Evolutionary conservation across 768 basidiomycete species (phyloP).

Genomic region (Hypsizygus marmoreus): DNA sequence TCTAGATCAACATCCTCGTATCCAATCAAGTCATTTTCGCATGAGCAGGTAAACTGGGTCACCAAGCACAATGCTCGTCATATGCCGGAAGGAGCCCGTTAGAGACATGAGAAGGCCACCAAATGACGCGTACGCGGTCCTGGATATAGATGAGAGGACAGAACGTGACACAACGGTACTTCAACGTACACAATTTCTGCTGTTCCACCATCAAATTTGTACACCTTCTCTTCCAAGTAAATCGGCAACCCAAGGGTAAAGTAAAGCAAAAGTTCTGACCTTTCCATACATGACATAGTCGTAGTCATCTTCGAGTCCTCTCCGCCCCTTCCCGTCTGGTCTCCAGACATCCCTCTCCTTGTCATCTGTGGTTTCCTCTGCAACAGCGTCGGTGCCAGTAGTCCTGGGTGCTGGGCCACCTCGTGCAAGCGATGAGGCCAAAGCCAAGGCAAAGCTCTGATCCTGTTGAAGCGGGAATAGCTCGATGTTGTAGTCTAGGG

Average conservation of each 20-base stretch:
- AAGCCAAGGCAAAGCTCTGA: conserved; percentile 80
- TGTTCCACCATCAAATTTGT: conserved; percentile 91
- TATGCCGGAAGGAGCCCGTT: conserved; percentile 88
- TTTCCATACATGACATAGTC: conserved; percentile 99
- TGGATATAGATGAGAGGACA: conserved; percentile 30
- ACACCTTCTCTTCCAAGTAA: conserved; percentile 58
- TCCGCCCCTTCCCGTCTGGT: conserved; percentile 78
- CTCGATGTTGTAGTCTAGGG: conserved; percentile 93
- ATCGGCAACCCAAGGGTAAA: neutral
- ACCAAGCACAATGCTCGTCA: conserved; percentile 89
- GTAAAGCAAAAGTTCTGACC: conserved; percentile 43
- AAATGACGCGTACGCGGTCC: conserved; percentile 95
- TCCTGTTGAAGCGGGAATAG: conserved; percentile 72
- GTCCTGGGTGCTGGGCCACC: conserved; percentile 46
- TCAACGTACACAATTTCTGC: conserved; percentile 80
- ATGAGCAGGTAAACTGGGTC: conserved; percentile 91
- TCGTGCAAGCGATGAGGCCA: conserved; percentile 78
- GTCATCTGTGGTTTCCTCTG: conserved; percentile 57
- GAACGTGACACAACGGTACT: neutral
- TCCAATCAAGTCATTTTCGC: conserved; percentile 58
- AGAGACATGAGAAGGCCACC: conserved; percentile 95
- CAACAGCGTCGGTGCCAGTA: conserved; percentile 49
- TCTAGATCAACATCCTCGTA: too few relatives aligned
- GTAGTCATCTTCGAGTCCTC: conserved; percentile 91
- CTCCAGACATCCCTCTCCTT: conserved; percentile 82